These are phyloP conservation scores for Saposhnikovia divaricata DNA, from an alignment of 129 eudicot genomes.

Conservation along the genomic window DNA sequence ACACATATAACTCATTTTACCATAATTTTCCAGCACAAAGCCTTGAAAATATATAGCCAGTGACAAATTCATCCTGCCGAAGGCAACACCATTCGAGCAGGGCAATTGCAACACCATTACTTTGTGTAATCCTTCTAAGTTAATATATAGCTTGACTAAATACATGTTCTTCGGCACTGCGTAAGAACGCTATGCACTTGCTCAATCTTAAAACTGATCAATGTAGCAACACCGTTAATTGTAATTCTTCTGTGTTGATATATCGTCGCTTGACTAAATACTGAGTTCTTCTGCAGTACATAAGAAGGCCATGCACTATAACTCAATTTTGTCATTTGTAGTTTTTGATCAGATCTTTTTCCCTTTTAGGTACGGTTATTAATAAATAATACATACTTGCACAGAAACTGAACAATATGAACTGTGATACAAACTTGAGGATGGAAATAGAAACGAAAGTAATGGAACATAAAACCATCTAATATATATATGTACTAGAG, in stretches of 20 bases:
- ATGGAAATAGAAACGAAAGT: neutral
- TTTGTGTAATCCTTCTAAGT: neutral
- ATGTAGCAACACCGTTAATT: neutral
- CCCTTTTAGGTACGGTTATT: neutral
- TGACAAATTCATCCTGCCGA: constrained; percentile 24
- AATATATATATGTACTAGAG: neutral
- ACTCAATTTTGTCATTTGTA: neutral
- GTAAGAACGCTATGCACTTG: no score
- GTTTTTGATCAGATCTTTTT: neutral
- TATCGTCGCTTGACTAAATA: neutral
- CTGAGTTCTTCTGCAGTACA: neutral
- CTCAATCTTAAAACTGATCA: no score
- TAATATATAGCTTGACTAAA: neutral
- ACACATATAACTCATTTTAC: neutral
- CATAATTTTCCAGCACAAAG: constrained; percentile 35
- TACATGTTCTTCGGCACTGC: neutral
- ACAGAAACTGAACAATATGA: neutral
- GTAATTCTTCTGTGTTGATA: neutral
- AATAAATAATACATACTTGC: neutral
- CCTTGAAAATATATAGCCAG: constrained; percentile 43
- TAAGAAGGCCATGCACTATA: neutral
- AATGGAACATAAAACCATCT: neutral
- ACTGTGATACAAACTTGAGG: neutral
- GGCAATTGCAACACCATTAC: constrained; percentile 62
- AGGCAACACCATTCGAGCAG: constrained; percentile 29